phyloP scores from a whole-genome alignment of 148 eudicot species.

The Chenopodium quinoa region DNA sequence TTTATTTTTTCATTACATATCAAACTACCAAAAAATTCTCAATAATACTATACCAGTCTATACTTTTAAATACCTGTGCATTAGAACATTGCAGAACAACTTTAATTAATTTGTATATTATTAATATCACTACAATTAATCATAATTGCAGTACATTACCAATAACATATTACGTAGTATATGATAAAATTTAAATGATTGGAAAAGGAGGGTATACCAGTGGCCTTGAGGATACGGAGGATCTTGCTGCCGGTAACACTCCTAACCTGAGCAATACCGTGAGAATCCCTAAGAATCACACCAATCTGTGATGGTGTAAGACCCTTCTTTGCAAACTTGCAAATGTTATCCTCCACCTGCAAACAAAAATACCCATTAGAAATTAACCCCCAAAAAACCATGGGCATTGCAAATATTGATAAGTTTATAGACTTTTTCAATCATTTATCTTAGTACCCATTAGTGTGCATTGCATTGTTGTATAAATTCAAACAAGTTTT shows the following conservation, averaged over 20 bases:
- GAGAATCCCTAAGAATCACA: constrained; percentile 46
- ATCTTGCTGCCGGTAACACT: constrained; percentile 40
- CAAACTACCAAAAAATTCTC: not conserved
- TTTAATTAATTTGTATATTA: no score
- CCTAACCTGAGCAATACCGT: constrained; percentile 46
- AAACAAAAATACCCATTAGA: not conserved
- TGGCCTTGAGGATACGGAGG: constrained; percentile 46
- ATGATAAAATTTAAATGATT: not conserved
- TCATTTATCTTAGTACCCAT: not conserved
- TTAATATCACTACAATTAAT: no score
- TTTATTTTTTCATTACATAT: not conserved
- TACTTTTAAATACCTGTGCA: no score
- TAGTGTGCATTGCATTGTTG: not conserved
- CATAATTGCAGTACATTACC: not conserved
- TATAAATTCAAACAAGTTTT: no score
- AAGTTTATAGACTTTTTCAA: not conserved
- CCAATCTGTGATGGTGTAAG: constrained; percentile 43
- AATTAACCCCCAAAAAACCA: not conserved
- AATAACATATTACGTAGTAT: not conserved
- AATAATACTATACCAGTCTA: not conserved
- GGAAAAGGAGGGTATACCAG: constrained; percentile 13
- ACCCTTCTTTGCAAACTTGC: constrained; percentile 42
- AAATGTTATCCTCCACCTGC: constrained; percentile 36
- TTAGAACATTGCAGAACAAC: no score
- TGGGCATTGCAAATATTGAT: no score